phyloP scores from a whole-genome alignment of 768 basidiomycete species.

The Rhizopogon roseolus region DNA sequence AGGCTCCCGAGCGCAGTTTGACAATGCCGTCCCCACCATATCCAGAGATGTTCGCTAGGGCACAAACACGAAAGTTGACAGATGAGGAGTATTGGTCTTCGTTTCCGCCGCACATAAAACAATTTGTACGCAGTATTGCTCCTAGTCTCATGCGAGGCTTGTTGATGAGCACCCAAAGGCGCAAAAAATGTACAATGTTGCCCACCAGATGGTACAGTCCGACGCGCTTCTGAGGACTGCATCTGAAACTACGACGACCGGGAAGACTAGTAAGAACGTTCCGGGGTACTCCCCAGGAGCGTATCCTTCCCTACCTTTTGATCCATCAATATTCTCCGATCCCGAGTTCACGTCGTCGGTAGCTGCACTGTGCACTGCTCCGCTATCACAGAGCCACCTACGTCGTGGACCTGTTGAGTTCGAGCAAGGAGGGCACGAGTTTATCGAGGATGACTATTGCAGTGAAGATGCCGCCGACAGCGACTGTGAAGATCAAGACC shows the following conservation, averaged over 20 bases:
- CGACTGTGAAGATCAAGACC: conserved; percentile 34
- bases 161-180: conserved; percentile 37
- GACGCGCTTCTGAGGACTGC: conserved; percentile 31
- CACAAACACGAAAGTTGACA: conserved; percentile 19
- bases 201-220: conserved; percentile 58
- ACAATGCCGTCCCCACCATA: conserved; percentile 11
- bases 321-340: conserved; percentile 50
- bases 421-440: conserved; percentile 30
- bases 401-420: conserved; percentile 32
- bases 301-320: conserved; percentile 41
- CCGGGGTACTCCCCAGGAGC: conserved; percentile 38
- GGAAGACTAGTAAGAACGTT: conserved; percentile 15
- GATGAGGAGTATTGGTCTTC: conserved; percentile 70
- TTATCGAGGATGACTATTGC: conserved; percentile 38
- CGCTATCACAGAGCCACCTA: conserved; percentile 24
- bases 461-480: conserved; percentile 45
- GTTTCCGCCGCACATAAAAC: conserved; percentile 62
- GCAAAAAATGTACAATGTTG: conserved; percentile 63
- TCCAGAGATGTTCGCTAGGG: conserved; percentile 17
- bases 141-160: conserved; percentile 20
- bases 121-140: conserved; percentile 50
- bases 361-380: conserved; percentile 26
- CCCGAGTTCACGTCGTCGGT: conserved; percentile 47
- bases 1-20: conserved; percentile 12
- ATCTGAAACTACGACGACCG: conserved; percentile 20